Evolutionary conservation across 1,139 yeast species (phyloP), one percentile per base, ranked within the genome.

Genomic region (Blastobotrys arbuscula): DNA sequence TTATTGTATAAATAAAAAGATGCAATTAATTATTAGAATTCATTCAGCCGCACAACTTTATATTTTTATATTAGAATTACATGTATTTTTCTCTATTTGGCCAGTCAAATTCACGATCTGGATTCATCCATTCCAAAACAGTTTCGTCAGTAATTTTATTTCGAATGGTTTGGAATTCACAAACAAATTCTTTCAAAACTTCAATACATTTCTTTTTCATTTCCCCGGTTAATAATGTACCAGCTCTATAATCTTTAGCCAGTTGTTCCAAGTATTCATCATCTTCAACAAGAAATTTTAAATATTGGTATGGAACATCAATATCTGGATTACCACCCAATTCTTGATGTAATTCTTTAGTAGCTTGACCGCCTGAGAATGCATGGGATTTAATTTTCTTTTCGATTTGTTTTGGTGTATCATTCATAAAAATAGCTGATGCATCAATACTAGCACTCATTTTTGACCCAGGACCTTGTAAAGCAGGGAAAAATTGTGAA

Each of bases 351-450:
- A 88, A 95, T 67, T 92, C 98, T 46, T 85, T 72, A 5, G 95
- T 78, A 45, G 80, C 84, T 65, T 81, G 79, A 55, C 99, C 99
- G 56, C 99, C 99, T 44, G 96, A 84, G 68, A 94, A 94, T 7
- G 97, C 98, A 65, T 88, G 85, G 68, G 90, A 92, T 74, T 94
- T 94, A 66, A 94, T 85, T 71, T 94, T 94, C 76, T 88, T 92
- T 67, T 86, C 84, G 58, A 94, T 85, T 71, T 86, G 90, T 67
- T 85, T 86, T 46, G 95, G 80, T 1, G 97, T 86, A 68, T 94
- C 99, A 53, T 87, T 90, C 94, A 94, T 84, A 72, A 84, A 92
- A 57, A 94, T 89, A 13, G 95, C 88, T 28, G 90, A 80, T 24
- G 77, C 70, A 44, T 87, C 84, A 66, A 86, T 90, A 21, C 95